Conservation (phyloP, 106 monocot species). For the Acorus gramineus region DNA sequence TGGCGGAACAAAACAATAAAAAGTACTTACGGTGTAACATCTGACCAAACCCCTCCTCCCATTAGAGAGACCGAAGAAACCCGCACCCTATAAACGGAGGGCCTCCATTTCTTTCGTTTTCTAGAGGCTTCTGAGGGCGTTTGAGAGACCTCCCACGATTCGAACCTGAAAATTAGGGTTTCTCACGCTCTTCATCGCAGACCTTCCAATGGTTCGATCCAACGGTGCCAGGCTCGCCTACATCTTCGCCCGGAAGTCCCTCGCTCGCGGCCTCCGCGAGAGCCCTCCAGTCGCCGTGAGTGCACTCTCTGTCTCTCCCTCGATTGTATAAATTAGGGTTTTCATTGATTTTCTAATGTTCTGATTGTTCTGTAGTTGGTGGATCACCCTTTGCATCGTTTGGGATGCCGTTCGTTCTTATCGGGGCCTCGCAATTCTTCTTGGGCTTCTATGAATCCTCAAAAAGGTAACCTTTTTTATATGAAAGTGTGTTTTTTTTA, state of each 20-base stretch:
- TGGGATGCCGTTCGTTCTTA: slow-evolving; percentile 1
- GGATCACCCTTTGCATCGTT: neutral
- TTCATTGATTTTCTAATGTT: neutral
- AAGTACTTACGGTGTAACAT: no score
- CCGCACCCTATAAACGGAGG: no score
- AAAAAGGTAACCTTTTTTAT: slow-evolving; percentile 7
- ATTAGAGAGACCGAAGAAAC: no score
- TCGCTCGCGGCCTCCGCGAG: slow-evolving; percentile 6
- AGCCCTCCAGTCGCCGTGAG: neutral
- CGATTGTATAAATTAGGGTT: neutral
- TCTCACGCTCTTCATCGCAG: no score
- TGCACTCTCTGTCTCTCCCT: neutral
- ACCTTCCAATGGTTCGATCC: slow-evolving; percentile 8
- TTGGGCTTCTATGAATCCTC: neutral
- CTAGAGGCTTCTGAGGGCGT: no score
- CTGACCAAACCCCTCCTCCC: no score
- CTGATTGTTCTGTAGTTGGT: slow-evolving; percentile 4
- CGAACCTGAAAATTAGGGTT: no score
- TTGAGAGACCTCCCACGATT: no score
- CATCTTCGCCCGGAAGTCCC: slow-evolving; percentile 9
- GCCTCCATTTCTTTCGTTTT: no score
- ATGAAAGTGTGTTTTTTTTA: neutral
- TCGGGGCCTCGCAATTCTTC: slow-evolving; percentile 16
- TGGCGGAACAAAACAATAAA: no score
- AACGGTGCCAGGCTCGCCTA: slow-evolving; percentile 7